Base-by-base conservation (phyloP, 1,284 basidiomycete species). In the Neotropicomus parvogracilis region DNA sequence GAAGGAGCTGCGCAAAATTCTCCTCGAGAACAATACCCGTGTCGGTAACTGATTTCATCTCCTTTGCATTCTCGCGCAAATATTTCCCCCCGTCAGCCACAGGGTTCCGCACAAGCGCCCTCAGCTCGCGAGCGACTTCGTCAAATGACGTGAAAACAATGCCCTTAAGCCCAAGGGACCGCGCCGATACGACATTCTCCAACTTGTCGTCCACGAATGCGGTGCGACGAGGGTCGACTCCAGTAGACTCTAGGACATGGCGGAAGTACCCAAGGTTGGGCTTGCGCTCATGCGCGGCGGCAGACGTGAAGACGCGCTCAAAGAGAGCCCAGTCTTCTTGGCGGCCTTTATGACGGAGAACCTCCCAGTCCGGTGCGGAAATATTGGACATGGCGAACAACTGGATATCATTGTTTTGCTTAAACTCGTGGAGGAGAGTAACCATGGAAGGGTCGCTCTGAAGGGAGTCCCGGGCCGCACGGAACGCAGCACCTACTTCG, bases 321-420 rank as follows among this genome's bases (percentile, higher is more conserved):
- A 63, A 63, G 19, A 63, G 58, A 0, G 52, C 52, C 57, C 60
- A 62, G 14, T 60, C 55, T 39, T 53, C 41, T 1, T 48, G 35
- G 1, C 27, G 20, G 11, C 33, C 55, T 20, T 48, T 59, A 34
- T 33, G 40, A 6, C 44, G 48, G 20, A 59, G 52, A 19, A 48
- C 21, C 12, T 62, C 55, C 59, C 57, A 62, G 29, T 59, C 59
- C 1, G 57, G 59, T 3, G 40, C 45, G 1, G 59, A 57, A 19
- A 59, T 52, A 24, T 62, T 59, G 24, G 57, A 59, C 59, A 62
- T 62, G 45, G 55, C 58, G 6, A 60, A 59, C 2, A 62, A 19
- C 17, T 19, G 40, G 21, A 60, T 49, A 27, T 40, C 31, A 1
- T 1, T 36, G 3, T 38, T 35, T 1, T 11, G 14, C 21, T 38